Evolutionary conservation across 2,329 filamentous ascomycete species (phyloP).

Genomic region (Fusarium metavorans): DNA sequence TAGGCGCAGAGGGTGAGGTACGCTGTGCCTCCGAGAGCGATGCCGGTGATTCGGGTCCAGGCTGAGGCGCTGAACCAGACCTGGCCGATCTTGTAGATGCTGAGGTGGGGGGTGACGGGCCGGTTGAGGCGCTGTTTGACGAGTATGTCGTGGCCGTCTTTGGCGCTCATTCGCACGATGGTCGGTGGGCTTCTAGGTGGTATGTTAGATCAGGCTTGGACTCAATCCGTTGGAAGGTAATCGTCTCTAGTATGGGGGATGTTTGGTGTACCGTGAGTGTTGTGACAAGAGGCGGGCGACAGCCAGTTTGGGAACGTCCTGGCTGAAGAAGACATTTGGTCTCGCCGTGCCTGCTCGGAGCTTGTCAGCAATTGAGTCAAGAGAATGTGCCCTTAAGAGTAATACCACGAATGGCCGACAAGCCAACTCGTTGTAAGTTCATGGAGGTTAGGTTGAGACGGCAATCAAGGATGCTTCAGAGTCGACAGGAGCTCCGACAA

Average conservation of each 20-base stretch:
- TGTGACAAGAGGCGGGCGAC: conserved; percentile 12
- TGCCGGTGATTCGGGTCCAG: conserved; percentile 27
- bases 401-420: background rate
- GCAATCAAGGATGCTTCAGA: background rate
- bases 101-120: conserved; percentile 18
- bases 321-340: background rate
- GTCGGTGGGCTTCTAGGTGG: background rate
- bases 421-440: background rate
- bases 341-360: background rate
- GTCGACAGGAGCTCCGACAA: background rate
- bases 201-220: background rate
- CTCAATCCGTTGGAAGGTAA: background rate
- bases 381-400: background rate
- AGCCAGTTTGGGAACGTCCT: background rate
- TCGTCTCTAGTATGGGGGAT: background rate
- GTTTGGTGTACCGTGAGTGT: background rate
- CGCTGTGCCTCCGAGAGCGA: conserved; percentile 16
- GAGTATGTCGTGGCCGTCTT: conserved; percentile 14
- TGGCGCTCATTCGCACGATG: background rate
- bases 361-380: background rate
- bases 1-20: conserved; percentile 15
- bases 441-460: background rate
- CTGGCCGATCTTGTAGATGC: conserved; percentile 22
- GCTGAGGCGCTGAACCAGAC: conserved; percentile 31
- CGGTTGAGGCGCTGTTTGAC: conserved; percentile 21